Evolutionary conservation across 2,329 filamentous ascomycete genomes (phyloP).

Genomic region (Colletotrichum sp.): DNA sequence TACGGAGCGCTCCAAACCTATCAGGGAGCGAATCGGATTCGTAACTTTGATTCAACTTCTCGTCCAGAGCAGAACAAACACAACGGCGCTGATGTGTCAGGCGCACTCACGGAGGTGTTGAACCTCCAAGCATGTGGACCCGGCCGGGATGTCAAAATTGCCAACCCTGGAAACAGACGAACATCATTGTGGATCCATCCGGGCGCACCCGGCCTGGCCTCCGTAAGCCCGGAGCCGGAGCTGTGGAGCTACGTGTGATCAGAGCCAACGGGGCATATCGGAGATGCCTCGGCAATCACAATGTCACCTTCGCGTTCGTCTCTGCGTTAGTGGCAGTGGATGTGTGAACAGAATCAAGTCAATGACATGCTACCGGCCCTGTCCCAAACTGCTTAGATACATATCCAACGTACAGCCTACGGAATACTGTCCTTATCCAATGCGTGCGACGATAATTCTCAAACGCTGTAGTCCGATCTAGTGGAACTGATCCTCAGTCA

Average conservation of each 20-base stretch:
- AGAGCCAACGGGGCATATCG: neutral
- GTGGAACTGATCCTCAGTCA: conserved; percentile 97
- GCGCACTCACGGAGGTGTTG: neutral
- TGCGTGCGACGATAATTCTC: neutral
- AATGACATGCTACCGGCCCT: neutral
- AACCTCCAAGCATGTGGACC: neutral
- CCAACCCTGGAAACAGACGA: neutral
- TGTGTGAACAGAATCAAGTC: neutral
- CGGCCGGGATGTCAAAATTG: neutral
- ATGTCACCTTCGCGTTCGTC: neutral
- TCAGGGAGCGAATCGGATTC: neutral
- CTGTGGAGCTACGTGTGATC: neutral
- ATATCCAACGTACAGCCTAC: neutral
- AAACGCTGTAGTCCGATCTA: neutral
- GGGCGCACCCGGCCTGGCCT: neutral
- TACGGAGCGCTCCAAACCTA: neutral
- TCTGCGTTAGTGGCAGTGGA: neutral
- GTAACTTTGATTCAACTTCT: neutral
- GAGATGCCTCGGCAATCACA: neutral
- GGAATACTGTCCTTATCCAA: neutral
- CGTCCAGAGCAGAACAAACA: neutral
- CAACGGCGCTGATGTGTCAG: neutral
- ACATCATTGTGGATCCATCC: neutral
- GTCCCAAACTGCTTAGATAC: neutral
- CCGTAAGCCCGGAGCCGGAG: neutral